Percentiles rank a stretch among this genome's conserved stretches.
phyloP scores from a whole-genome alignment of 805 yeast genomes.

The Ascoidea tarda region DNA sequence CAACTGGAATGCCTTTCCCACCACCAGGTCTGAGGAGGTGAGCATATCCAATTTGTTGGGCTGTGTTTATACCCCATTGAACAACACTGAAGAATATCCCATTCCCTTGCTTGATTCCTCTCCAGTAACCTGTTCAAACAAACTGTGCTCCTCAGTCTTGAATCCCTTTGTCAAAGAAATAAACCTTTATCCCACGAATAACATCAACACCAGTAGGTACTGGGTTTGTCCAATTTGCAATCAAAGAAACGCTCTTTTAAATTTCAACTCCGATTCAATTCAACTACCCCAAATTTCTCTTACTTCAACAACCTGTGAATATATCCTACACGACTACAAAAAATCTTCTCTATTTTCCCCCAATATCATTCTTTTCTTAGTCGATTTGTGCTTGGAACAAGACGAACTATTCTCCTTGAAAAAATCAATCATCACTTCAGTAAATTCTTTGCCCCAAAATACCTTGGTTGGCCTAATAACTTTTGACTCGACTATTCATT shows the following conservation, averaged over 20 bases:
- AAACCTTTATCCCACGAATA: not conserved
- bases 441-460: conserved; percentile 41
- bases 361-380: conserved; percentile 28
- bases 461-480: conserved; percentile 42
- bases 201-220: not conserved
- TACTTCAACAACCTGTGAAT: not conserved
- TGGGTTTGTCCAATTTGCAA: not conserved
- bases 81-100: conserved; percentile 7
- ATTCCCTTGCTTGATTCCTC: not conserved
- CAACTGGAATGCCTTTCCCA: conserved; percentile 60
- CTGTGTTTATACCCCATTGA: conserved; percentile 40
- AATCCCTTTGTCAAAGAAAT: conserved; percentile 2
- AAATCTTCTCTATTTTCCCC: not conserved
- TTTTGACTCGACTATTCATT: conserved; percentile 44
- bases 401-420: conserved; percentile 41
- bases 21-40: conserved; percentile 40
- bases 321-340: not conserved
- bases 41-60: conserved; percentile 46
- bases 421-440: conserved; percentile 33
- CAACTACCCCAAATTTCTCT: not conserved
- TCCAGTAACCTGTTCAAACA: conserved; percentile 2
- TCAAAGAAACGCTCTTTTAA: not conserved
- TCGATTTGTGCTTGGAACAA: conserved; percentile 44
- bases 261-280: not conserved
- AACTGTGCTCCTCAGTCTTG: conserved; percentile 4